Evolutionary conservation across 2,329 filamentous ascomycete species (phyloP), one percentile per base, ranked within the genome.

Genomic region (Ambrosiella cleistominuta): DNA sequence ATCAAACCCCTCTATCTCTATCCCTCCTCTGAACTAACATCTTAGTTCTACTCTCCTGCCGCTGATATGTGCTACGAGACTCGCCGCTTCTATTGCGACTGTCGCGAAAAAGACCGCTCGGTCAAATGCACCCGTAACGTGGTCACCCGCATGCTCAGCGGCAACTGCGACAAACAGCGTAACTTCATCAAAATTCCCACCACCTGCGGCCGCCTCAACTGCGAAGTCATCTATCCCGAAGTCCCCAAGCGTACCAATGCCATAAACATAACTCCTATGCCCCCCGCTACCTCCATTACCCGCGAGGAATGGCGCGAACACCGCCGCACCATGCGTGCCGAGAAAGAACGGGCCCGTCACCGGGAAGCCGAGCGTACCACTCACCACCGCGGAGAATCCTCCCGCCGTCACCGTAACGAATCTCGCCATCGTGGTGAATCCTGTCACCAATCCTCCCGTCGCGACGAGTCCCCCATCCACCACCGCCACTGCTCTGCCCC

Each of bases 191-290:
- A 27, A 5, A 47, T 40, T 8, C 50, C 50, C 36, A 54, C 57
- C 40, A 58, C 57, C n/a, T 58, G 57, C 36, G 57, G 57, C 42
- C 51, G 51, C 39, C n/a, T n/a, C 35, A 51, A 36, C 42, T 58
- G 57, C 17, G 57, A 58, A n/a, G n/a, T 19, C 42, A 9, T 38
- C 40, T 58, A 54, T n/a, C 57, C 51, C 35, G 42, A 49, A 8
- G 51, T 38, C n/a, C 57, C 57, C 19, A 51, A 51, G 35, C 40
- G 39, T 7, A 3, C 44, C 5, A 53, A 38, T 13, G 39, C 47
- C 51, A 12, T 37, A 17, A 19, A 50, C 17, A 36, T 39, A 12
- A 49, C 47, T 35, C 13, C 38, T 27, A 9, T n/a, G n/a, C 27
- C 42, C 27, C 37, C n/a, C 6, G 7, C 11, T 7, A 38, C n/a